Conservation (phyloP, 73 alveolate genomes). For the Paramecium pentaurelia region DNA sequence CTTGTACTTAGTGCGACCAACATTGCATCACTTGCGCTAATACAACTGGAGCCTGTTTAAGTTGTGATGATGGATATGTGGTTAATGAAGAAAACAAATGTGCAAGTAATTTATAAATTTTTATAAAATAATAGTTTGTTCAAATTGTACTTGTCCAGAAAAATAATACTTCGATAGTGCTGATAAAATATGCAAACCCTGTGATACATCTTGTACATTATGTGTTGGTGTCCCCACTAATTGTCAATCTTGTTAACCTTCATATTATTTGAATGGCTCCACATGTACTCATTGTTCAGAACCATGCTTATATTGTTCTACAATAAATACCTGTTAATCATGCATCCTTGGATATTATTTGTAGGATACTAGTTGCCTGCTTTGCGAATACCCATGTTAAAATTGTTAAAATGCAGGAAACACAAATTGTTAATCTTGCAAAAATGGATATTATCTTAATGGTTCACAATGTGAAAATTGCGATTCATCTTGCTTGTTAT, state of each 20-base stretch:
- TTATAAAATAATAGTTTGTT: neutral
- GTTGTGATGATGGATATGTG: neutral
- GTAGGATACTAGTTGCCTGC: neutral
- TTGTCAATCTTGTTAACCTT: neutral
- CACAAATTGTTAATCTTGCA: neutral
- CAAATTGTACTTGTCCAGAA: neutral
- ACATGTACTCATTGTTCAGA: neutral
- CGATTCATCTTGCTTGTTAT: neutral
- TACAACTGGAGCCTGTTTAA: neutral
- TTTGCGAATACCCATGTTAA: neutral
- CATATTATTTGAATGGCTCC: neutral
- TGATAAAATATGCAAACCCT: neutral
- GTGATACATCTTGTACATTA: neutral
- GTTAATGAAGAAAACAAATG: neutral
- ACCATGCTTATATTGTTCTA: neutral
- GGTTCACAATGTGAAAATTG: neutral
- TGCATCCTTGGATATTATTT: neutral
- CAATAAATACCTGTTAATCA: neutral
- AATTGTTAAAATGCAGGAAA: neutral
- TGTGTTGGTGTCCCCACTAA: neutral
- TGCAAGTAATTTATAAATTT: neutral
- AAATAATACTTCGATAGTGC: neutral
- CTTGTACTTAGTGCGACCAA: neutral
- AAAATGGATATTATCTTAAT: neutral
- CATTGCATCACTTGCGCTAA: neutral